phyloP scores from a whole-genome alignment of 495 filamentous ascomycete genomes.

The Cenococcum geophilum region DNA sequence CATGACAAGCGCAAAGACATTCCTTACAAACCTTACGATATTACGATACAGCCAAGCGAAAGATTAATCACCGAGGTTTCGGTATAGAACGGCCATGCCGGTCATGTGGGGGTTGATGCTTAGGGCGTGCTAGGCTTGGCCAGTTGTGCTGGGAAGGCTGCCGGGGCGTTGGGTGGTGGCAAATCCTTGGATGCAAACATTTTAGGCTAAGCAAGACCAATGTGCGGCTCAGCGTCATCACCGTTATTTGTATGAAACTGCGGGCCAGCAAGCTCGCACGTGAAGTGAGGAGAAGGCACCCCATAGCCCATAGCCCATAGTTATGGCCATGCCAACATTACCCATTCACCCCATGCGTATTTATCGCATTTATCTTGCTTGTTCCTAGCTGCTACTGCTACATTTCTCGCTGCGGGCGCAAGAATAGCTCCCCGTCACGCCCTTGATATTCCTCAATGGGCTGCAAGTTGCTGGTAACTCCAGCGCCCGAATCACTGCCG shows the following conservation, averaged over 20 bases:
- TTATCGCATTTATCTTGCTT: not conserved
- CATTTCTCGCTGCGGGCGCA: not conserved
- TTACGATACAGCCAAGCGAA: not conserved
- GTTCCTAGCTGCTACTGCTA: not conserved
- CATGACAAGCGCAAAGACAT: not conserved
- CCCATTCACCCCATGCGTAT: not conserved
- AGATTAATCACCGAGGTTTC: too few species aligned
- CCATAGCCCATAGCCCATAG: too few species aligned
- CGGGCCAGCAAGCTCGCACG: not conserved
- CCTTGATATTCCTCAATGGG: not conserved
- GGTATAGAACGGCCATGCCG: too few species aligned
- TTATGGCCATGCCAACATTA: not conserved
- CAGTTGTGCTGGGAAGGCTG: not conserved
- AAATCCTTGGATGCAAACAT: not conserved
- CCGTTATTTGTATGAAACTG: not conserved
- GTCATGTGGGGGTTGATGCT: not conserved
- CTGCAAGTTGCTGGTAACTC: not conserved
- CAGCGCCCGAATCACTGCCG: conserved; percentile 6
- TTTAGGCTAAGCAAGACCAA: not conserved
- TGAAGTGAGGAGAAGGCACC: too few species aligned
- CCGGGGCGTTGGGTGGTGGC: not conserved
- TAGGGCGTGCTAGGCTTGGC: not conserved
- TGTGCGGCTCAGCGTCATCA: not conserved
- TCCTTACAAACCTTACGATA: not conserved
- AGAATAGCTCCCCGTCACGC: not conserved